Evolutionary conservation across 805 yeast species (phyloP), one percentile per base, ranked within the genome.

Genomic region (Teunomyces pallodes): DNA sequence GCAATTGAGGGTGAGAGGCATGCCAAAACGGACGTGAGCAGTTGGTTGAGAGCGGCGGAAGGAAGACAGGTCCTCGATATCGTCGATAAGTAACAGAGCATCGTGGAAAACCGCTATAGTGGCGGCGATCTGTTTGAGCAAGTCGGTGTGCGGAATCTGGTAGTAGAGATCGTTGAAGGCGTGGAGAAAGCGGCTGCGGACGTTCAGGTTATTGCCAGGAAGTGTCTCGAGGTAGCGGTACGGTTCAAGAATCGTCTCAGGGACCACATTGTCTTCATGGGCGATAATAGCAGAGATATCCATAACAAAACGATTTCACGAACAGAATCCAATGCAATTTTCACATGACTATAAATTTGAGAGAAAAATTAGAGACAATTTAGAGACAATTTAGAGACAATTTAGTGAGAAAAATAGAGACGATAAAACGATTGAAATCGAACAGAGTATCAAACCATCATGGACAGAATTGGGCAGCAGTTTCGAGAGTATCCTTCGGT

Each of bases 41-140:
- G 88, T 83, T 0, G 90, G 90, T 31, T 72, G 65, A 1, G 97
- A 97, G 36, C 98, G 65, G 54, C 98, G 73, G 40, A 82, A 68
- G 16, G 66, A 67, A 0, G 96, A 86, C 36, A 67, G 72, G 62
- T 91, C 98, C 61, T 91, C 98, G 26, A 91, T 86, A 59, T 91
- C 98, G 64, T 91, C 98, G 35, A 91, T 81, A 9, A 69, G 58
- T 26, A 70, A 59, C 29, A 32, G 31, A 9, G 70, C 61, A 29
- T 67, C 67, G 47, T 70, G 75, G 46, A 70, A 65, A 3, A 64
- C 64, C 7, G 66, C 60, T 16, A 70, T 63, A 4, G 69, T 56
- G 24, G 58, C 64, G 30, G 62, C 65, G 26, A 70, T 65, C 26
- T 52, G 58, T 7, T 46, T 50, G 17, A 70, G 51, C 16, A 69